phyloP scores from a whole-genome alignment of 73 alveolate genomes.

The Paraurostyla sp. region DNA sequence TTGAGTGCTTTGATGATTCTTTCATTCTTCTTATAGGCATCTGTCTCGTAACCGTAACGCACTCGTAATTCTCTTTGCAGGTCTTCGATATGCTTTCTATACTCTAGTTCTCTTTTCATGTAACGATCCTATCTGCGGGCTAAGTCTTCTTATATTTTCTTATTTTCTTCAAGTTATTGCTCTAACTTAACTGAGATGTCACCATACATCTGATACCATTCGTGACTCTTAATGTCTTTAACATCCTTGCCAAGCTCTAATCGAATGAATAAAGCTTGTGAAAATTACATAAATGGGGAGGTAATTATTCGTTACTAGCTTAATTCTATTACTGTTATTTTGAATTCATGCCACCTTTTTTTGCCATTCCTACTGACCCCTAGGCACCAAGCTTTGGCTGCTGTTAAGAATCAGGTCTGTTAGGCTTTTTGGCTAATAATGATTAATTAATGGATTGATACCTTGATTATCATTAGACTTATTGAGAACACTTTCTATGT shows the following conservation, averaged over 20 bases:
- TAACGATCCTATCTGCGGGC: constrained; percentile 79
- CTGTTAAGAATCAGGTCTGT: constrained; percentile 10
- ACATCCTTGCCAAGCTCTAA: constrained; percentile 57
- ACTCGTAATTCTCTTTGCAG: constrained; percentile 79
- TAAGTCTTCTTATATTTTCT: constrained; percentile 75
- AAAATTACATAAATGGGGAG: constrained; percentile 21
- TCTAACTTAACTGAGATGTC: constrained; percentile 46
- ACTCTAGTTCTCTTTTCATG: constrained; percentile 82
- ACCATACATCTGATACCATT: constrained; percentile 60
- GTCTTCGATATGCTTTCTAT: constrained; percentile 79
- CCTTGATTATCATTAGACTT: not conserved
- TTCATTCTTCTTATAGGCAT: constrained; percentile 72
- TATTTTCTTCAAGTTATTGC: constrained; percentile 66
- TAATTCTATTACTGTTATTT: not conserved
- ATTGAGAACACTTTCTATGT: constrained; percentile 49
- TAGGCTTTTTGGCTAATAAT: constrained; percentile 14
- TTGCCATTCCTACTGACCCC: too few species aligned
- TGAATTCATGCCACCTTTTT: not conserved
- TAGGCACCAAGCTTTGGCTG: not conserved
- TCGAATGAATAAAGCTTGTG: not conserved
- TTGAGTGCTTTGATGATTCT: constrained; percentile 61
- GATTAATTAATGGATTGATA: not conserved
- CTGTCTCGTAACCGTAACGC: constrained; percentile 75
- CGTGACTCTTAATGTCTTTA: constrained; percentile 68
- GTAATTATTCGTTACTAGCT: not conserved